A percentile compares a stretch with the other conserved stretches of the same genome.
Evolutionary conservation across 306 rosid species (phyloP).

Genomic region (Carpinus viminea): DNA sequence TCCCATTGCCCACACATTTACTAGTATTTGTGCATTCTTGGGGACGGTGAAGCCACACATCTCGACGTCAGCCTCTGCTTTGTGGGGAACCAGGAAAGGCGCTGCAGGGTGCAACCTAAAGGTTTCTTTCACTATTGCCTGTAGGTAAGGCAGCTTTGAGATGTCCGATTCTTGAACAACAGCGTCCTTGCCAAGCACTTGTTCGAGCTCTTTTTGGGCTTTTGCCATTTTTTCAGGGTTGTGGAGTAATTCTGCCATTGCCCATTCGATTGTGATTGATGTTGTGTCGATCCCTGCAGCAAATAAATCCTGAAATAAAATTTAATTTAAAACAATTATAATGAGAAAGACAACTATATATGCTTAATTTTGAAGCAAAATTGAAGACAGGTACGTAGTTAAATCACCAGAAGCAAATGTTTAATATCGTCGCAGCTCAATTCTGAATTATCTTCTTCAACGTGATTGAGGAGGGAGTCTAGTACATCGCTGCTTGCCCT

Average conservation of each 20-base stretch:
- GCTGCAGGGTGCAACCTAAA: slow-evolving; percentile 32
- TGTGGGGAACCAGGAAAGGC: slow-evolving; percentile 20
- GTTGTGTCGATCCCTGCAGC: no score
- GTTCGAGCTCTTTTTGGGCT: slow-evolving; percentile 10
- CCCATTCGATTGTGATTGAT: no score
- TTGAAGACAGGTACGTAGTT: no score
- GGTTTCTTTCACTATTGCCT: slow-evolving; percentile 32
- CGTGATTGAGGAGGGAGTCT: no score
- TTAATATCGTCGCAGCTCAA: neutral
- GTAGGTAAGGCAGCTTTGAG: slow-evolving; percentile 5
- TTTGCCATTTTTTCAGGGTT: slow-evolving; percentile 2
- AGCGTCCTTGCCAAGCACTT: neutral
- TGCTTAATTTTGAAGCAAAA: no score
- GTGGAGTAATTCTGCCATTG: neutral
- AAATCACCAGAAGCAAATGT: neutral
- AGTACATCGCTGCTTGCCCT: no score
- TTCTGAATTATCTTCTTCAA: neutral
- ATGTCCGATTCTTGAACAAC: slow-evolving; percentile 11
- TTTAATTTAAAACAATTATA: no score
- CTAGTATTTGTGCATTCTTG: slow-evolving; percentile 5
- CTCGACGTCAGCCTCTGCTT: neutral
- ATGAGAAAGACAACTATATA: no score
- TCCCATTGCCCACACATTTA: slow-evolving; percentile 26
- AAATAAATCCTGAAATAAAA: no score
- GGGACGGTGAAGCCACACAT: slow-evolving; percentile 8